phyloP scores from a whole-genome alignment of 1,139 yeast genomes.

The Waltiozyma sp. region DNA sequence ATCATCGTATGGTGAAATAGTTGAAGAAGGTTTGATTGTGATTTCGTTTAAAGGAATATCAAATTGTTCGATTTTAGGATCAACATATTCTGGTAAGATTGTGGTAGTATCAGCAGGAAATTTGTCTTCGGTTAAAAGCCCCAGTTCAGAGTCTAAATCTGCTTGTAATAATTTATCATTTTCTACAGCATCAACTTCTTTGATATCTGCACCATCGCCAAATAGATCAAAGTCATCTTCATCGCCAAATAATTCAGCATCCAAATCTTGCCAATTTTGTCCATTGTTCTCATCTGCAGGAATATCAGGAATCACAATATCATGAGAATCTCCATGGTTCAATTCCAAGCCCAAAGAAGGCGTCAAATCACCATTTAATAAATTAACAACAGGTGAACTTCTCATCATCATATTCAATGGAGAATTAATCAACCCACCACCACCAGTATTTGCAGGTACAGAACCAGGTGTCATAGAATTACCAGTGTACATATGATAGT shows the following conservation, averaged over 20 bases:
- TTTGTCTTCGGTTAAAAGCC: no score
- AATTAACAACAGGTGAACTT: neutral
- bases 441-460: neutral
- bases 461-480: neutral
- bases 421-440: neutral
- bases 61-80: no score
- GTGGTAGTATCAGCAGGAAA: no score
- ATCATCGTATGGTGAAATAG: no score
- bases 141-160: slow-evolving; percentile 11
- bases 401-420: neutral
- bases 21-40: no score
- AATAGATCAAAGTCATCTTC: slow-evolving; percentile 32
- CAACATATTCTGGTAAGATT: no score
- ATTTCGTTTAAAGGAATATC: no score
- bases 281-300: neutral
- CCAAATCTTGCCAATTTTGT: slow-evolving; percentile 25
- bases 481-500: slow-evolving; percentile 3
- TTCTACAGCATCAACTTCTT: slow-evolving; percentile 6
- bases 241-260: slow-evolving; percentile 32
- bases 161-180: slow-evolving; percentile 9
- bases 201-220: slow-evolving; percentile 19
- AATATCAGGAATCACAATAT: neutral
- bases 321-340: no score
- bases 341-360: neutral
- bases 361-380: neutral